Evolutionary conservation across 768 basidiomycete species (phyloP).

Genomic region (Lactifluus hygrophoroides): DNA sequence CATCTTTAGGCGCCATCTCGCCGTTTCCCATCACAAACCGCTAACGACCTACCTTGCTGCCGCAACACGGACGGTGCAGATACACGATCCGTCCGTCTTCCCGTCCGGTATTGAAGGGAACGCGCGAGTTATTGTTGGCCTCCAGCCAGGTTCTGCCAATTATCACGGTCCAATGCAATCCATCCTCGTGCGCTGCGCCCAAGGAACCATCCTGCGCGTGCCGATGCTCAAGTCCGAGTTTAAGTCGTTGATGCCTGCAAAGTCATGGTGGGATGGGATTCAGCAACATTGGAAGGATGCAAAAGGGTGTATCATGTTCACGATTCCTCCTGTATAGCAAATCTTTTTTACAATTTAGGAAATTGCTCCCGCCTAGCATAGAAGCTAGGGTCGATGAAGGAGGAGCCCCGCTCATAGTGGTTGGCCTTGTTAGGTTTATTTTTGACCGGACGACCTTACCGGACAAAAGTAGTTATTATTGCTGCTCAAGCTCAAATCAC

Average conservation of each 20-base stretch:
- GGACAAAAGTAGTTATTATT: no score
- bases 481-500: no score
- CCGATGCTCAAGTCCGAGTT: constrained; percentile 54
- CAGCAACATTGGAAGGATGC: constrained; percentile 7
- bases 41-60: constrained; percentile 23
- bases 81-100: constrained; percentile 20
- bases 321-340: not conserved
- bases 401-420: no score
- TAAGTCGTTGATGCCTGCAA: constrained; percentile 43
- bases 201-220: constrained; percentile 44
- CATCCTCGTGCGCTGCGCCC: constrained; percentile 49
- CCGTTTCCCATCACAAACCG: constrained; percentile 55
- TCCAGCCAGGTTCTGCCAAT: constrained; percentile 34
- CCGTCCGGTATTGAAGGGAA: not conserved
- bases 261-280: constrained; percentile 77
- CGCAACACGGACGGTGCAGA: constrained; percentile 25
- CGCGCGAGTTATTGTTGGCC: constrained; percentile 14
- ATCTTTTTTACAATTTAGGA: no score
- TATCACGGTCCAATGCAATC: constrained; percentile 34
- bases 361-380: no score
- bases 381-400: no score
- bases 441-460: no score
- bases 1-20: constrained; percentile 49
- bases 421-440: no score
- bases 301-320: constrained; percentile 5